These are phyloP conservation scores for Rheum nobile DNA, from an alignment of 148 eudicot species.

Conservation along the genomic window DNA sequence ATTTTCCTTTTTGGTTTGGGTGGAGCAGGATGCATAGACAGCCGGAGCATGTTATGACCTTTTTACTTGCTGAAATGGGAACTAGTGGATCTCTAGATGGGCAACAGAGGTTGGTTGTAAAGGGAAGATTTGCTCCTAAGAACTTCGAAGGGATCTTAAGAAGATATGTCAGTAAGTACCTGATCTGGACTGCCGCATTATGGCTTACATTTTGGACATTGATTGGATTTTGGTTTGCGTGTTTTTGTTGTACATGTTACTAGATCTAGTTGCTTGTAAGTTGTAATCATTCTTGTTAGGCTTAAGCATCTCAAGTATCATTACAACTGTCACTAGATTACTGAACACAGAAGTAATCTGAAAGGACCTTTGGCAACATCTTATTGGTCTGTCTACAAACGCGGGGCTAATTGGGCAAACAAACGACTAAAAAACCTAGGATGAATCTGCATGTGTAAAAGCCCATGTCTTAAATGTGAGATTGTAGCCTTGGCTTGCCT, in stretches of 20 bases:
- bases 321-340: background rate
- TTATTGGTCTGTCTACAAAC: background rate
- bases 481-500: background rate
- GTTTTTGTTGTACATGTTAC: background rate
- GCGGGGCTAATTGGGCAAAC: background rate
- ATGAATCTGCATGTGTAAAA: background rate
- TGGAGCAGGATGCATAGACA: slow-evolving; percentile 87
- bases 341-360: background rate
- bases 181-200: background rate
- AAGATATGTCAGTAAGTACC: slow-evolving; percentile 84
- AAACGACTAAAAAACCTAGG: background rate
- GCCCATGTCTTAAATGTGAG: background rate
- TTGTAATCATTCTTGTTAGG: background rate
- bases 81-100: slow-evolving; percentile 98
- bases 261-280: background rate
- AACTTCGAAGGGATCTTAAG: slow-evolving; percentile 86
- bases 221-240: background rate
- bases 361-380: background rate
- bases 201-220: background rate
- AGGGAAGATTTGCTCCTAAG: slow-evolving; percentile 94
- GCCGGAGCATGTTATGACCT: slow-evolving; percentile 96
- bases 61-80: slow-evolving; percentile 95
- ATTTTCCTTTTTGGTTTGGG: background rate
- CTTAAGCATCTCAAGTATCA: background rate
- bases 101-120: slow-evolving; percentile 75